Evolutionary conservation across 768 basidiomycete genomes (phyloP).

Genomic region (Naematelia encephala): DNA sequence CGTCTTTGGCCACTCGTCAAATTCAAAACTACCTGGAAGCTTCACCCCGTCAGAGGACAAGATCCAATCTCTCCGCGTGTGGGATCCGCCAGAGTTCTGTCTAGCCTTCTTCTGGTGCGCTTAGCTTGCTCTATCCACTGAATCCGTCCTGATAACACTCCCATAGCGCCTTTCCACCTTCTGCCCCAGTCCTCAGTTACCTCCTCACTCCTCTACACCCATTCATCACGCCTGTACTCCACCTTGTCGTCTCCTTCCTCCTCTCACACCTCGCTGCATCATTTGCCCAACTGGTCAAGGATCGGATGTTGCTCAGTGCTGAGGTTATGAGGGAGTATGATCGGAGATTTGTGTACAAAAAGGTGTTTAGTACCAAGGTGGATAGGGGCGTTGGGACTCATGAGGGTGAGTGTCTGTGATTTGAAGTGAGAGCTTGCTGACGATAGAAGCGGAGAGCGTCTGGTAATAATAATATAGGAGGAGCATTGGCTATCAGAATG

Average conservation of each 20-base stretch:
- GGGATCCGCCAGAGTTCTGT: conserved; percentile 50
- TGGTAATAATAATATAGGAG: too few relatives aligned
- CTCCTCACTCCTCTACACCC: conserved; percentile 40
- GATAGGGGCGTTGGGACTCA: conserved; percentile 44
- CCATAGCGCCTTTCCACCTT: conserved; percentile 45
- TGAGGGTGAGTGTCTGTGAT: conserved; percentile 31
- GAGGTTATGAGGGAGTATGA: conserved; percentile 52
- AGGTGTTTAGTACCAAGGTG: conserved; percentile 40
- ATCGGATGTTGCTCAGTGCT: conserved; percentile 41
- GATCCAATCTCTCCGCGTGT: conserved; percentile 45
- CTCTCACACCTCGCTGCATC: conserved; percentile 35
- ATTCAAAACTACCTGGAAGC: neutral
- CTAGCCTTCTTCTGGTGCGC: conserved; percentile 48
- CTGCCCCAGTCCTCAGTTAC: conserved; percentile 35
- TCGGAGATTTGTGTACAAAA: conserved; percentile 47
- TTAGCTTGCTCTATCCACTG: too few relatives aligned
- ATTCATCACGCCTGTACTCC: conserved; percentile 33
- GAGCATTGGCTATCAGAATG: too few relatives aligned
- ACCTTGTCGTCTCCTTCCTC: conserved; percentile 35
- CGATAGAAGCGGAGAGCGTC: conserved; percentile 1
- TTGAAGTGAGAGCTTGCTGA: neutral
- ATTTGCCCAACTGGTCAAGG: conserved; percentile 44
- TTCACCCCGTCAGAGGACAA: conserved; percentile 20
- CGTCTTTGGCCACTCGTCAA: neutral
- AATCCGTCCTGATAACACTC: too few relatives aligned